Percentiles rank a stretch among this genome's conserved stretches.
Evolutionary conservation across 805 yeast genomes (phyloP).

Genomic region (Isabelozyma rhagii): DNA sequence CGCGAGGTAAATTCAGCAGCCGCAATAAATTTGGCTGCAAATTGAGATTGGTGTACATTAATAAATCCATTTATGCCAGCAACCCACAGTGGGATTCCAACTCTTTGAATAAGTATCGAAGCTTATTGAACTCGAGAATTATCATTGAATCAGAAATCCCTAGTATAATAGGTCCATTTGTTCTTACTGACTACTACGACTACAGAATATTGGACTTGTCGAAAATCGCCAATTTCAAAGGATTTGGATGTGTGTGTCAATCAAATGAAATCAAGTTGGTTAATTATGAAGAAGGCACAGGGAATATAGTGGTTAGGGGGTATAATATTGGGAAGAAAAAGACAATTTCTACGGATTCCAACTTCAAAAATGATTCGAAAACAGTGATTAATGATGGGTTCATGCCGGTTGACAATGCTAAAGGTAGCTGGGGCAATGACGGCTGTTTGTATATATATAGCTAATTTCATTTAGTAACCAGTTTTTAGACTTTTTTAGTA

Average conservation of each 20-base stretch:
- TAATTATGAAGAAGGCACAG: constrained; percentile 31
- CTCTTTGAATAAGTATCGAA: constrained; percentile 40
- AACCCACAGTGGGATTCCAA: constrained; percentile 13
- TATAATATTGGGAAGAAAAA: constrained; percentile 56
- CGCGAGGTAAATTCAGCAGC: constrained; percentile 47
- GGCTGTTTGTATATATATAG: constrained; percentile 60
- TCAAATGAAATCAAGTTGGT: constrained; percentile 58
- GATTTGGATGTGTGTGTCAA: constrained; percentile 58
- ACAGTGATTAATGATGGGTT: constrained; percentile 29
- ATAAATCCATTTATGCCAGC: constrained; percentile 12
- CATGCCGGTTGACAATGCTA: constrained; percentile 42
- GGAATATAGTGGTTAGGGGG: constrained; percentile 58
- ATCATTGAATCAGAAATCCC: constrained; percentile 47
- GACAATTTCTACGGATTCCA: constrained; percentile 3
- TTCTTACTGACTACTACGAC: constrained; percentile 60
- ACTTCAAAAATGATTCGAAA: constrained; percentile 2
- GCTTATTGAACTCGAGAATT: constrained; percentile 47
- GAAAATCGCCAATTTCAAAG: constrained; percentile 18
- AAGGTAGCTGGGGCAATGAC: constrained; percentile 65
- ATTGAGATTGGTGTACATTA: constrained; percentile 43
- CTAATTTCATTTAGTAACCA: too few relatives aligned
- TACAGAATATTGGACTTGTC: constrained; percentile 46
- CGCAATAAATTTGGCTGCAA: not conserved
- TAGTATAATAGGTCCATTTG: constrained; percentile 54
- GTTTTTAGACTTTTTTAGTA: too few relatives aligned